Conservation (phyloP, 1,284 basidiomycete genomes). For the Pyrrhoderma lamaoense region DNA sequence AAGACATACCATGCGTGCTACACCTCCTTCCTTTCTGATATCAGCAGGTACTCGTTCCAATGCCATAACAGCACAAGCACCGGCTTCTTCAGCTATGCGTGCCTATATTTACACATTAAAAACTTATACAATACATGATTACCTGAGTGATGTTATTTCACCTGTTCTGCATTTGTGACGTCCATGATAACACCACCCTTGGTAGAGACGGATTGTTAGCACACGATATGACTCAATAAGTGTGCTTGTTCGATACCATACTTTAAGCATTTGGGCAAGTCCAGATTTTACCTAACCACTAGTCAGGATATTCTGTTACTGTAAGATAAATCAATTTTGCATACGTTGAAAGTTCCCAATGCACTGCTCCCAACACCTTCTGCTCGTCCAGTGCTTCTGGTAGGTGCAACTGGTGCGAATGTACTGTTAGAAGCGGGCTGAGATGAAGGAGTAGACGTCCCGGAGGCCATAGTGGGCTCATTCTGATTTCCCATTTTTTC, state of each 20-base stretch:
- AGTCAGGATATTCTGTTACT: not conserved
- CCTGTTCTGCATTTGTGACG: constrained; percentile 80
- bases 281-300: constrained; percentile 77
- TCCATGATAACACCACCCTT: constrained; percentile 92
- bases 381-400: constrained; percentile 4
- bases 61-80: constrained; percentile 97
- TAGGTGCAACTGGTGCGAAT: not conserved
- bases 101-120: constrained; percentile 47
- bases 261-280: constrained; percentile 93
- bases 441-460: not conserved
- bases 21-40: constrained; percentile 85
- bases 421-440: not conserved
- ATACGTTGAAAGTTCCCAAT: constrained; percentile 79
- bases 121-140: not conserved
- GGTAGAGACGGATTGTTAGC: constrained; percentile 6
- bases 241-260: no score
- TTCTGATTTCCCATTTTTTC: not conserved
- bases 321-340: constrained; percentile 1
- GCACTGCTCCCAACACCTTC: constrained; percentile 40
- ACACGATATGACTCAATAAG: not conserved
- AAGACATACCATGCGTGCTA: constrained; percentile 79
- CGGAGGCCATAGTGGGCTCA: not conserved
- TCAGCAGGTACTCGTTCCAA: constrained; percentile 95
- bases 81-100: constrained; percentile 95
- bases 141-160: constrained; percentile 24